These are phyloP conservation scores for Aspergillus mulundensis DNA, from an alignment of 495 filamentous ascomycete species.

Conservation along the genomic window DNA sequence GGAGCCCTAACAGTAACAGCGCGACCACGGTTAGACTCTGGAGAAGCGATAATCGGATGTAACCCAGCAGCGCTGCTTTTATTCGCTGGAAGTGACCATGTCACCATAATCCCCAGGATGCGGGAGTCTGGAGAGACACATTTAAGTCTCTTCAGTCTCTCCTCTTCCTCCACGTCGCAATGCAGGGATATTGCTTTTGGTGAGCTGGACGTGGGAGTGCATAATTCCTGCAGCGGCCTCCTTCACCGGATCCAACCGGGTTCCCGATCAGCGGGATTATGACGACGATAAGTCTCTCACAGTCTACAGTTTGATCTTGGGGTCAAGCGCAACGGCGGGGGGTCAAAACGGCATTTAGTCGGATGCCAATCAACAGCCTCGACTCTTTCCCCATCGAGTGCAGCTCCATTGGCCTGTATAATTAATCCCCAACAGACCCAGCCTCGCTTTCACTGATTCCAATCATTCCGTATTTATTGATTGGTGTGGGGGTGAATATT, in stretches of 20 bases:
- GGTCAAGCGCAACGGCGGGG: not conserved
- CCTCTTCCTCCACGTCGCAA: constrained; percentile 9
- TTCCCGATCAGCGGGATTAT: not conserved
- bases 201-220: not conserved
- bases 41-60: not conserved
- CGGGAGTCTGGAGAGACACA: not conserved
- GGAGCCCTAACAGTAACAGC: not conserved
- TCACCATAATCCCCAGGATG: not conserved
- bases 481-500: constrained; percentile 10
- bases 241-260: constrained; percentile 12
- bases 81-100: not conserved
- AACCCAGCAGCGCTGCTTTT: not conserved
- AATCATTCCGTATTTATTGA: not conserved
- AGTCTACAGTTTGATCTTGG: not conserved
- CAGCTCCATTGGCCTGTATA: not conserved
- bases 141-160: not conserved
- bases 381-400: not conserved
- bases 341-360: not conserved
- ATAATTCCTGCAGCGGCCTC: not conserved
- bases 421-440: constrained; percentile 1
- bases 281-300: not conserved
- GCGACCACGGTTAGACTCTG: not conserved
- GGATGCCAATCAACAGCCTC: not conserved
- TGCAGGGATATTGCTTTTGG: not conserved
- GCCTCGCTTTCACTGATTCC: not conserved